Evolutionary conservation across 1,284 basidiomycete genomes (phyloP), one percentile per base, ranked within the genome.

Genomic region (Cutaneotrichosporon sp.): DNA sequence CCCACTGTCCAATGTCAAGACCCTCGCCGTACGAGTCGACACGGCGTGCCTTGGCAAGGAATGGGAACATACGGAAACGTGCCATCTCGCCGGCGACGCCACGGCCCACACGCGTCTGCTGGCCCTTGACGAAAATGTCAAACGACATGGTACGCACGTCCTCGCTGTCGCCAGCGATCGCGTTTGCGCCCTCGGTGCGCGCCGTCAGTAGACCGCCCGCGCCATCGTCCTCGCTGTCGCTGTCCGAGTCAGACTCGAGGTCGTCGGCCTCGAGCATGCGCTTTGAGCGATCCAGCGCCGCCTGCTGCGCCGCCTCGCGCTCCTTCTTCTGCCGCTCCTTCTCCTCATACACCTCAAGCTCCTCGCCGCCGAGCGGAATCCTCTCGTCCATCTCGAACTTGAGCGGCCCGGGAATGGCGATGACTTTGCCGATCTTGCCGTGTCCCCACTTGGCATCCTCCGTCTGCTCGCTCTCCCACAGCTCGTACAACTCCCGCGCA

Each of bases 1-100:
- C 76, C 95, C 95, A 97, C 85, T 92, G 90, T 36, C 88, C 94
- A 22, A 93, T 89, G 79, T 99, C 96, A 53, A 98, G 84, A 7
- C 89, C 90, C 83, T 99, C 97, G 1, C 97, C 97, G 77, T 93
- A 99, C 68, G 91, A 90, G 77, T 99, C 97, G 18, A 99, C 90
- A 69, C 90, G 86, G 68, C 92, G 84, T 73, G 91, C 94, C 76
- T 92, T 89, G 81, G 99, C 96, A 46, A 97, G 87, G 72, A 93
- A 93, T 0, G 97, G 97, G 81, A 98, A 99, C 91, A 98, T 97
- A 69, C 97, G 86, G 79, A 91, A 98, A 50, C 96, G 66, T 6
- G 86, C 73, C 72, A 76, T 74, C 50, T 71, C 73, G n/a, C 70
- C 74, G 7, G 59, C 63, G 2, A 53, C 66, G 4, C 61, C 65